Conservation (phyloP, 2,329 filamentous ascomycete genomes). For the Venturia oleaginea region DNA sequence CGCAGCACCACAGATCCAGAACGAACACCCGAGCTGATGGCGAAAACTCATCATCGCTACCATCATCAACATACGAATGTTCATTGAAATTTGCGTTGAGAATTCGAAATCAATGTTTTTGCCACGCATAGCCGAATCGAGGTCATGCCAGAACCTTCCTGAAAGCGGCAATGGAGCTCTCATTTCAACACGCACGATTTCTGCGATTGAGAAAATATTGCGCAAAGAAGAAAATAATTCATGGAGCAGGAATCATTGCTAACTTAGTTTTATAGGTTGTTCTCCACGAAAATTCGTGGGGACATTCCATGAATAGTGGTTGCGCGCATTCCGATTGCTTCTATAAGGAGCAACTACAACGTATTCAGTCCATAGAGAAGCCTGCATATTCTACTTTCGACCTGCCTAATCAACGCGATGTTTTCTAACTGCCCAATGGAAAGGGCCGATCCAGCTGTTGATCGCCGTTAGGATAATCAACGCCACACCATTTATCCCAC, state of each 20-base stretch:
- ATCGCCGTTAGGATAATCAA: not conserved
- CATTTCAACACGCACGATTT: not conserved
- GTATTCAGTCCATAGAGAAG: not conserved
- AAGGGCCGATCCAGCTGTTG: not conserved
- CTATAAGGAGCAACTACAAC: not conserved
- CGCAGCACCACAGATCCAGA: not conserved
- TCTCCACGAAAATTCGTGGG: not conserved
- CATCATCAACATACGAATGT: not conserved
- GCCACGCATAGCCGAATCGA: not conserved
- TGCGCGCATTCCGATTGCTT: not conserved
- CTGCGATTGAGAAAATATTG: not conserved
- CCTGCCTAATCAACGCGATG: not conserved
- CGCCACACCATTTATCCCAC: too few species aligned
- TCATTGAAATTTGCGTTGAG: not conserved
- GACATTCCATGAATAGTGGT: not conserved
- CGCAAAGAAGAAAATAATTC: not conserved
- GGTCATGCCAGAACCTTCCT: not conserved
- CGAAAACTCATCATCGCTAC: not conserved
- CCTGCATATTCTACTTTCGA: not conserved
- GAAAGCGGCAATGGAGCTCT: not conserved
- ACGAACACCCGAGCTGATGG: not conserved
- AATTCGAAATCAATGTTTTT: not conserved
- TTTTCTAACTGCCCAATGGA: not conserved
- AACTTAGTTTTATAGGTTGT: not conserved
- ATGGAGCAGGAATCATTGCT: not conserved